Evolutionary conservation across 345 rosid species (phyloP), one percentile per base, ranked within the genome.

Genomic region (Angophora floribunda): DNA sequence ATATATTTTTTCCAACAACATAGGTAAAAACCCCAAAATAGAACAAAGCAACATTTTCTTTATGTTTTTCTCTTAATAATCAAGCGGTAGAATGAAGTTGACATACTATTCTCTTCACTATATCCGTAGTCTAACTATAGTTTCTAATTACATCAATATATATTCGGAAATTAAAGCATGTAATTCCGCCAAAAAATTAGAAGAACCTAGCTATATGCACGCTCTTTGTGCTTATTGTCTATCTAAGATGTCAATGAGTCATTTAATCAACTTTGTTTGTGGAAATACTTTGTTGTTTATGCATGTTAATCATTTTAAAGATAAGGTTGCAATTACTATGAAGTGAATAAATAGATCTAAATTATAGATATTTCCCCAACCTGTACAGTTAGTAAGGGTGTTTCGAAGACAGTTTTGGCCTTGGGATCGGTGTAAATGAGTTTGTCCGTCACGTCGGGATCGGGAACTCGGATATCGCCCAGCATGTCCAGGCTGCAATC

Each of bases 391-490:
- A 88, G 52, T 12, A 65, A 61, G 19, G 89, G 89, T 13, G 70
- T 36, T 11, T 85, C 85, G 49, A 65, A 24, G 13, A 51, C 47
- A 44, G 84, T 85, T 85, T 88, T 85, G 11, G 59, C 88, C 13
- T 47, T 85, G 1, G 90, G 88, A 86, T 89, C 87, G 13, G 67
- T 61, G 61, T 89, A 91, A 70, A 88, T 30, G 1, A 91, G 85
- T 70, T 90, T 90, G 45, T 21, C 21, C 0, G 90, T 75, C 26
- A 85, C 86, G 45, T 84, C 85, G 19, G 86, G 59, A 82, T 85
- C 52, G 26, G 92, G 92, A 86, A 87, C 88, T 24, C 87, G 87
- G 86, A 90, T 79, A 14, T 90, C 92, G 22, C 92, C 90, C 30
- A 90, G 44, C 87, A 11, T 28, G 14, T 89, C 67, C n/a, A 90